Conservation (phyloP, 2,329 filamentous ascomycete species). For the Zymoseptoria brevis region DNA sequence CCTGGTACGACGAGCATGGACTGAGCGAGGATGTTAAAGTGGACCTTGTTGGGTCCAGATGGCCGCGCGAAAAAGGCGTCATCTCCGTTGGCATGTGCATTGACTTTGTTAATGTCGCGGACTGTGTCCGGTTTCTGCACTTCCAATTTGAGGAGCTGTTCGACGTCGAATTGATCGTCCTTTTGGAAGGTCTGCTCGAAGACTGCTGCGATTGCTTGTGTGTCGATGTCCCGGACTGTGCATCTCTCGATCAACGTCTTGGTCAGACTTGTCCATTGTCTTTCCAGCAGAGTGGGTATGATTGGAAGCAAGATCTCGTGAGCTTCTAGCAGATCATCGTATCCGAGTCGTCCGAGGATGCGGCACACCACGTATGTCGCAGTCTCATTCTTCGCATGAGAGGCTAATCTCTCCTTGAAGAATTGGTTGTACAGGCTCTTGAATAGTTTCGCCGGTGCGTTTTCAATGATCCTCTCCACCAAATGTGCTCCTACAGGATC, state of each 20-base stretch:
- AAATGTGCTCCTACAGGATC: slow-evolving; percentile 84
- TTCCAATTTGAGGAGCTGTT: slow-evolving; percentile 53
- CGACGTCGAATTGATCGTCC: slow-evolving; percentile 44
- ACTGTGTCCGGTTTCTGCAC: slow-evolving; percentile 26
- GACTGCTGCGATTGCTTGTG: slow-evolving; percentile 46
- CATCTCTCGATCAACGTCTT: slow-evolving; percentile 79
- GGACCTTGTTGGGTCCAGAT: slow-evolving; percentile 38
- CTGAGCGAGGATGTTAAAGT: slow-evolving; percentile 76
- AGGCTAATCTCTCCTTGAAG: slow-evolving; percentile 71
- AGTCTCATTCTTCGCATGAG: slow-evolving; percentile 78
- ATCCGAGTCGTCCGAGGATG: slow-evolving; percentile 74
- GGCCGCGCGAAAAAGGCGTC: slow-evolving; percentile 17
- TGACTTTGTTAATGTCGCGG: slow-evolving; percentile 8
- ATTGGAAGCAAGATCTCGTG: slow-evolving; percentile 65
- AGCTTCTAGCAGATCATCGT: slow-evolving; percentile 72
- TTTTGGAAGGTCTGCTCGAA: slow-evolving; percentile 51
- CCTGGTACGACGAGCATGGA: slow-evolving; percentile 70
- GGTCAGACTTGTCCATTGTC: slow-evolving; percentile 70
- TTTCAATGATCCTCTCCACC: slow-evolving; percentile 74
- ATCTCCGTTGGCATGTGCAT: slow-evolving; percentile 7
- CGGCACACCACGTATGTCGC: slow-evolving; percentile 80
- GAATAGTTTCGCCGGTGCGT: slow-evolving; percentile 80
- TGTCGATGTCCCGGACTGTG: slow-evolving; percentile 55
- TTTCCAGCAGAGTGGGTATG: slow-evolving; percentile 63
- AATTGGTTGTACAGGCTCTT: slow-evolving; percentile 75